phyloP scores from a whole-genome alignment of 2,329 filamentous ascomycete genomes.

The Neofusicoccum ribis region DNA sequence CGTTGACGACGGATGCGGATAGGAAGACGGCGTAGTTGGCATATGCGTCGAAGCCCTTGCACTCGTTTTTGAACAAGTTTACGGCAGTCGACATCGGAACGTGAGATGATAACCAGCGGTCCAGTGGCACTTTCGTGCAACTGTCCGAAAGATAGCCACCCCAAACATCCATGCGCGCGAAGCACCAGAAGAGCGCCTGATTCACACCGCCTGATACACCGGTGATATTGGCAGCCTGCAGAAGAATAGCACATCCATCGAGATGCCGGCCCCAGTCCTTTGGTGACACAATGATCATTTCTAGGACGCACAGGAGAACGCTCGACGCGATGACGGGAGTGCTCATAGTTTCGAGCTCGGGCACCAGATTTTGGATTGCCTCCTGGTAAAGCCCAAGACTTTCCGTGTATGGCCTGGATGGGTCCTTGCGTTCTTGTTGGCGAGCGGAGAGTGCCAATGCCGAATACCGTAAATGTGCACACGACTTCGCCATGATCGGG shows the following conservation, averaged over 20 bases:
- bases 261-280: conserved; percentile 57
- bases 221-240: conserved; percentile 53
- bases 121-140: conserved; percentile 51
- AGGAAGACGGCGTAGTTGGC: conserved; percentile 63
- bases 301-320: conserved; percentile 50
- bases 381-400: conserved; percentile 58
- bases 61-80: conserved; percentile 38
- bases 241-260: conserved; percentile 57
- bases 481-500: conserved; percentile 52
- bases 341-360: conserved; percentile 46
- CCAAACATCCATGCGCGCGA: conserved; percentile 59
- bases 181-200: conserved; percentile 60
- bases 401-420: conserved; percentile 46
- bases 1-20: conserved; percentile 47
- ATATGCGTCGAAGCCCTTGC: conserved; percentile 52
- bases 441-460: conserved; percentile 57
- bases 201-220: conserved; percentile 54
- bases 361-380: conserved; percentile 50
- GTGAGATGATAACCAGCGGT: conserved; percentile 49
- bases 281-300: conserved; percentile 51
- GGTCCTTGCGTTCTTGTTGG: conserved; percentile 55
- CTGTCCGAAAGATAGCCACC: conserved; percentile 57
- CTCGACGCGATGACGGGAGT: conserved; percentile 50
- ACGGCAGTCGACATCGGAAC: conserved; percentile 40
- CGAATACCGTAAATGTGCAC: conserved; percentile 52